Conservation (phyloP, 2,329 filamentous ascomycete genomes). For the Colletotrichum gigasporum region DNA sequence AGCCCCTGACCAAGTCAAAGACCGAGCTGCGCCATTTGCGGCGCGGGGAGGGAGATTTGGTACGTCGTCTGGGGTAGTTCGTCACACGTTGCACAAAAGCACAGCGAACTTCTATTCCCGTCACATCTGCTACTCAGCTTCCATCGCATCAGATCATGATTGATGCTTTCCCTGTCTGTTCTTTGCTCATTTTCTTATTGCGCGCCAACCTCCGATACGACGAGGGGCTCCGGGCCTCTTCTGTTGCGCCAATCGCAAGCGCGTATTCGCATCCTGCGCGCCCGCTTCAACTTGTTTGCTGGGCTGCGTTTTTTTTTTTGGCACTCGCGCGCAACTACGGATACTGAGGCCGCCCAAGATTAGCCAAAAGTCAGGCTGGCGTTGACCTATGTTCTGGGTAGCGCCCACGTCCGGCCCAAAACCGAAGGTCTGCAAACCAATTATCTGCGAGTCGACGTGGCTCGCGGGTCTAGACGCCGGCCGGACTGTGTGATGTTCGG, state of each 20-base stretch:
- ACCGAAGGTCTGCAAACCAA: no score
- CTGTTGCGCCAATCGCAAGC: conserved; percentile 7
- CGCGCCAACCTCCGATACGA: conserved; percentile 1
- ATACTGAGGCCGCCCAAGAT: conserved; percentile 1
- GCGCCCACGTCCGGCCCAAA: no score
- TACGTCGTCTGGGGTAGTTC: not conserved
- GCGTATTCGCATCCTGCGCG: not conserved
- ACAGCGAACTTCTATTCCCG: not conserved
- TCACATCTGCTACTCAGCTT: conserved; percentile 2
- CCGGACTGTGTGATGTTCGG: not conserved
- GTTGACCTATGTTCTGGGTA: no score
- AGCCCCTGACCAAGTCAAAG: not conserved
- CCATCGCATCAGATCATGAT: conserved; percentile 6
- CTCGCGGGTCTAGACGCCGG: not conserved
- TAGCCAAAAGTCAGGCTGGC: no score
- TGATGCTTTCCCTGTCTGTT: not conserved
- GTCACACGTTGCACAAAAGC: conserved; percentile 9
- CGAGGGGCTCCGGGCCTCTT: not conserved
- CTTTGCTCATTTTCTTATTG: conserved; percentile 8
- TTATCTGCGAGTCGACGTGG: not conserved
- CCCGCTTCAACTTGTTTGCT: not conserved
- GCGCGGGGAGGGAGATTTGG: not conserved
- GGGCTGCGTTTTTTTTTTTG: not conserved
- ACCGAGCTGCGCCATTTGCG: not conserved
- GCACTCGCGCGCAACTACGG: not conserved